phyloP scores from a whole-genome alignment of 176 grass and related monocot species.

The Stipa capillata region DNA sequence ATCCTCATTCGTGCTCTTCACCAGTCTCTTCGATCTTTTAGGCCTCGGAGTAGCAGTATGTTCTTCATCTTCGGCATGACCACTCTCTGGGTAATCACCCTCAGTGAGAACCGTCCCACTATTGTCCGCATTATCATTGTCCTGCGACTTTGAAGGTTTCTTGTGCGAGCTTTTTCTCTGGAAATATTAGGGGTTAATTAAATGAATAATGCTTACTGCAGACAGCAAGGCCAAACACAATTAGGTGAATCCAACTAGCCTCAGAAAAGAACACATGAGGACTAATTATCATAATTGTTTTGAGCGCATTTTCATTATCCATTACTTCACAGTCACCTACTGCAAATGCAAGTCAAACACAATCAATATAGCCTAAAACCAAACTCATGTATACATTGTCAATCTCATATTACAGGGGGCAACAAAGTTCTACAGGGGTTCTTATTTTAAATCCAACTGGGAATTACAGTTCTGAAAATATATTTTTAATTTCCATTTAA shows the following conservation, averaged over 20 bases:
- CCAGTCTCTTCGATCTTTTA: constrained; percentile 72
- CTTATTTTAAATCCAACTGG: neutral
- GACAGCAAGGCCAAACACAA: neutral
- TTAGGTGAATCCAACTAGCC: neutral
- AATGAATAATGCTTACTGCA: constrained; percentile 1
- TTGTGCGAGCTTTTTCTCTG: constrained; percentile 69
- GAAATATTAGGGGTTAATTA: constrained; percentile 6
- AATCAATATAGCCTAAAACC: neutral
- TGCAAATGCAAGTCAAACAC: constrained; percentile 1
- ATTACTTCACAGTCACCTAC: neutral
- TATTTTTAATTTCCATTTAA: neutral
- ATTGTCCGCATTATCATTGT: constrained; percentile 33
- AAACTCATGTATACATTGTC: neutral
- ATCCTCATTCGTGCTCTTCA: constrained; percentile 46
- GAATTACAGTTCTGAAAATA: neutral
- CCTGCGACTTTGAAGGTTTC: constrained; percentile 41
- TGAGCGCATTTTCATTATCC: neutral
- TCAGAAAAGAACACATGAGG: neutral
- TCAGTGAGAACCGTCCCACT: neutral
- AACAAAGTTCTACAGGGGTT: neutral
- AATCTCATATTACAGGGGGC: neutral
- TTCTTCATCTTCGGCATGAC: constrained; percentile 38
- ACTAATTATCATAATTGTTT: neutral
- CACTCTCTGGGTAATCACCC: constrained; percentile 25
- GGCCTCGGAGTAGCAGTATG: constrained; percentile 32